Evolutionary conservation across 352 stramenopile species (phyloP).

Genomic region (Phytophthora agathidicida): DNA sequence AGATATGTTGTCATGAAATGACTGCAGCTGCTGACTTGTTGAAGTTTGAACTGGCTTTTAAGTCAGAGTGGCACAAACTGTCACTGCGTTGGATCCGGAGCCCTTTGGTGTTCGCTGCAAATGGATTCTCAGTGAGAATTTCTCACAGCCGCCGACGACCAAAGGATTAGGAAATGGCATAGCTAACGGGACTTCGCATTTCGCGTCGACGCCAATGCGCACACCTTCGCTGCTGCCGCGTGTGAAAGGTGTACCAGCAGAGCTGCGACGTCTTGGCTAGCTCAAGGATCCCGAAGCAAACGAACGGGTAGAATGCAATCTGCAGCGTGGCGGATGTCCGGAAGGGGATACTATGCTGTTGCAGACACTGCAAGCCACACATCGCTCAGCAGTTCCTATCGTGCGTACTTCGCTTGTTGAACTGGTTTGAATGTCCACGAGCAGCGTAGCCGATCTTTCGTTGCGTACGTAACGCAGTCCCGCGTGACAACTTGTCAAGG

Average conservation of each 20-base stretch:
- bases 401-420: not conserved
- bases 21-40: slow-evolving; percentile 20
- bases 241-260: slow-evolving; percentile 3
- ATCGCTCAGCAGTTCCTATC: not conserved
- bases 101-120: slow-evolving; percentile 21
- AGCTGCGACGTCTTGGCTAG: not conserved
- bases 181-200: slow-evolving; percentile 16
- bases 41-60: slow-evolving; percentile 25
- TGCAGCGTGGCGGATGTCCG: not conserved
- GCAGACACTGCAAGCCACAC: not conserved
- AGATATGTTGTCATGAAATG: slow-evolving; percentile 3
- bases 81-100: slow-evolving; percentile 10
- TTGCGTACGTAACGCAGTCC: slow-evolving; percentile 18
- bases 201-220: not conserved
- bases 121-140: slow-evolving; percentile 24
- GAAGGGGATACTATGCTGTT: not conserved
- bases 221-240: slow-evolving; percentile 1
- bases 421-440: slow-evolving; percentile 10
- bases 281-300: slow-evolving; percentile 4
- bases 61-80: slow-evolving; percentile 8
- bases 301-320: too few species aligned
- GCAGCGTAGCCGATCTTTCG: slow-evolving; percentile 24
- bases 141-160: not conserved
- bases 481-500: slow-evolving; percentile 9
- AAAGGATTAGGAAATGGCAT: slow-evolving; percentile 25